Evolutionary conservation across 2,329 filamentous ascomycete species (phyloP).

Genomic region (Paecilomyces variotii): DNA sequence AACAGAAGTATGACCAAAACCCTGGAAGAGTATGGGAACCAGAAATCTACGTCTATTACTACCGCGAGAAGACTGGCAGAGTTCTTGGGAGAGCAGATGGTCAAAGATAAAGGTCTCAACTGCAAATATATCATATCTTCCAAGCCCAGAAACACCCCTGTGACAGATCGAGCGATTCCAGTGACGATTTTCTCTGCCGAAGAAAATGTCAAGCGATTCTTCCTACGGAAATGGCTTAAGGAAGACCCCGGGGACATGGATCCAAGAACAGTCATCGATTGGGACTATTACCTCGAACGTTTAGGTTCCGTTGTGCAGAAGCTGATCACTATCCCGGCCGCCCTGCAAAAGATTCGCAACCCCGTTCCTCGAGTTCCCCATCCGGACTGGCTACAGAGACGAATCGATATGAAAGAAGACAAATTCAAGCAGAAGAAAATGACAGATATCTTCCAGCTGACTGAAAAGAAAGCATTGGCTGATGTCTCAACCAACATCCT

Average conservation of each 20-base stretch:
- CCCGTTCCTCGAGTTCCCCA: conserved; percentile 89
- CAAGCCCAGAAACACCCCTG: conserved; percentile 75
- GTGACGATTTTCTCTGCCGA: conserved; percentile 97
- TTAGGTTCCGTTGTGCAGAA: conserved; percentile 97
- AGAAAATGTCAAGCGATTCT: conserved; percentile 75
- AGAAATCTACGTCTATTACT: conserved; percentile 99
- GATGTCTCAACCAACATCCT: conserved; percentile 61
- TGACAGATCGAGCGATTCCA: conserved; percentile 88
- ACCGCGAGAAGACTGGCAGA: conserved; percentile 91
- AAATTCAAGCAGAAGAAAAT: conserved; percentile 98
- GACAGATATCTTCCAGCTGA: conserved; percentile 71
- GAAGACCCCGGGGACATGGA: conserved; percentile 90
- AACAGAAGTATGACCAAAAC: conserved; percentile 98
- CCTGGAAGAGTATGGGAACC: conserved; percentile 85
- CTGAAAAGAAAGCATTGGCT: conserved; percentile 57
- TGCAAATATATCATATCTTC: conserved; percentile 99
- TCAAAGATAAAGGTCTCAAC: conserved; percentile 97
- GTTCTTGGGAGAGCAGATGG: conserved; percentile 96
- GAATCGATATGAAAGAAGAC: conserved; percentile 93
- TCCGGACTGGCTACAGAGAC: conserved; percentile 90
- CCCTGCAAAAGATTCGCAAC: conserved; percentile 88
- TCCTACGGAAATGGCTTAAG: conserved; percentile 89
- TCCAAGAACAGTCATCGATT: conserved; percentile 82
- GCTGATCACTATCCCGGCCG: conserved; percentile 94
- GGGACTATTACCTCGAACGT: conserved; percentile 95